A percentile compares a stretch with the other conserved stretches of the same genome.
Evolutionary conservation across 495 filamentous ascomycete genomes (phyloP).

Genomic region (Neurospora africana): DNA sequence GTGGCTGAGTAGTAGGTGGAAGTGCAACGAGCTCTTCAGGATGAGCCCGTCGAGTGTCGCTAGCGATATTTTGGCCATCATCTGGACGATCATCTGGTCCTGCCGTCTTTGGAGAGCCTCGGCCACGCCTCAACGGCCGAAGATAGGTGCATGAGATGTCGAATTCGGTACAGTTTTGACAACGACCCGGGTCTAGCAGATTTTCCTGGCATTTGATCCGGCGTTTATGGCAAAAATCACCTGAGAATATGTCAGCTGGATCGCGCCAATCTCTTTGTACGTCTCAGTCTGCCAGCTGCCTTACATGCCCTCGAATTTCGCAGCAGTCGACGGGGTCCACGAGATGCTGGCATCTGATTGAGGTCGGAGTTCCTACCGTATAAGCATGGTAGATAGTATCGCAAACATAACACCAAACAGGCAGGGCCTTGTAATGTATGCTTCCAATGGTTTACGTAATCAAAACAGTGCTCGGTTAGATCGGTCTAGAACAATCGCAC

Average conservation of each 20-base stretch:
- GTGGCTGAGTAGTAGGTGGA: not conserved
- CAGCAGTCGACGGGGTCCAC: constrained; percentile 6
- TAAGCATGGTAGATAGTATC: not conserved
- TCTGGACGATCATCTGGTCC: not conserved
- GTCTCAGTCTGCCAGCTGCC: not conserved
- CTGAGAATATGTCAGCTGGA: constrained; percentile 5
- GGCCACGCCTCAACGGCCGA: constrained; percentile 6
- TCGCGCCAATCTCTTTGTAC: not conserved
- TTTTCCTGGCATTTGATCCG: constrained; percentile 24
- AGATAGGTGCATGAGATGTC: constrained; percentile 11
- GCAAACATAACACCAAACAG: not conserved
- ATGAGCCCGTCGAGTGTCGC: not conserved
- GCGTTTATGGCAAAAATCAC: constrained; percentile 24
- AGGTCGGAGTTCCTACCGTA: not conserved
- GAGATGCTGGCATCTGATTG: not conserved
- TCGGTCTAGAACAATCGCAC: not conserved
- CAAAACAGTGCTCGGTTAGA: not conserved
- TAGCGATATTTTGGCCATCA: not conserved
- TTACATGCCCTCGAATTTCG: constrained; percentile 11
- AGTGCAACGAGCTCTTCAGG: not conserved
- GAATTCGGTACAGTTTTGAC: constrained; percentile 20
- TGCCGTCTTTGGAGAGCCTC: not conserved
- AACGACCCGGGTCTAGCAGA: constrained; percentile 12
- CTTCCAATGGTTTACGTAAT: not conserved
- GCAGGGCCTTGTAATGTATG: not conserved